Evolutionary conservation across 2,329 filamentous ascomycete species (phyloP), one percentile per base, ranked within the genome.

Genomic region (Hirsutella minnesotensis): DNA sequence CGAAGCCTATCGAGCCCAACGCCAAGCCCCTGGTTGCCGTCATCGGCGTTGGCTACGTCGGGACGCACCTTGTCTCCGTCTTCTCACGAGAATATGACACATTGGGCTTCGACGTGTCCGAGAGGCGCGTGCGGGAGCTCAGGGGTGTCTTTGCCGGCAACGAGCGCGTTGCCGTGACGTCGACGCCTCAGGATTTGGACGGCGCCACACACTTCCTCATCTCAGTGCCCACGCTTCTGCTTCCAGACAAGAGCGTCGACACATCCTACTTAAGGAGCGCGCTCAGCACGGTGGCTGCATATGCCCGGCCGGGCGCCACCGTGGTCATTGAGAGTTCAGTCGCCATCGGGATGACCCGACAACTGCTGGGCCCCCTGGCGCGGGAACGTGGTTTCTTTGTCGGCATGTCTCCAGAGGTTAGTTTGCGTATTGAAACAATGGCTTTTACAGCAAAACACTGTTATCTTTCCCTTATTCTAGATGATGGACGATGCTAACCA

Each of bases 321-420:
- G 63, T 75, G 5, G 67, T 75, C 21, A 64, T 76, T 21, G 72
- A 76, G 49, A 72, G 67, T 46, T 72, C 69, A 1, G 72, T 76
- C 18, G 67, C 70, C 9, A 67, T 76, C 9, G 72, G 72, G 18
- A 75, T 71, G 66, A 75, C 72, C 0, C 62, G 72, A 15, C 48
- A 63, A 33, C 60, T 75, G 5, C 64, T 75, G 16, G 67, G 64
- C 0, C 66, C 69, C 9, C 53, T 74, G 16, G 67, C 65, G 18
- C 50, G 60, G 44, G 53, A 57, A 20, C 60, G 56, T 22, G 61
- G 65, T 5, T 65, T 72, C 49, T 64, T 61, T 27, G 67, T 61
- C 2, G 69, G 69, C 42, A 73, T 73, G 69, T 72, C 69, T 1
- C 69, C 69, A 4, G 68, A 72, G 29, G 39, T 41, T 22, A 18